These are phyloP conservation scores for Pyrenophora graminea DNA, from an alignment of 2,329 filamentous ascomycete species.

Conservation along the genomic window DNA sequence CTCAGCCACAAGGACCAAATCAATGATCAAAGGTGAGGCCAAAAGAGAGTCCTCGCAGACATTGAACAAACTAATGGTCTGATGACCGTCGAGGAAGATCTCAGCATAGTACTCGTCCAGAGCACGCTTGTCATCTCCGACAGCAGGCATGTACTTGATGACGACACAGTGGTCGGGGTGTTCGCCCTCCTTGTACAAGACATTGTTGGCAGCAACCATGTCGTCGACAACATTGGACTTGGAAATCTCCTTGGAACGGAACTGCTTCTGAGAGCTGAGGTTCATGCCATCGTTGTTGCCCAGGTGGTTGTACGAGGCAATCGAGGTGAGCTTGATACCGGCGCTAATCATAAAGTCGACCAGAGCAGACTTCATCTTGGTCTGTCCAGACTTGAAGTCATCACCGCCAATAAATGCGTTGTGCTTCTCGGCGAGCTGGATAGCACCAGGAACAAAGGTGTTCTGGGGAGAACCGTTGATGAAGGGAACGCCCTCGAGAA, in stretches of 20 bases:
- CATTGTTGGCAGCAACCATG: conserved; percentile 94
- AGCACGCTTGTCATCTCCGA: conserved; percentile 98
- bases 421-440: conserved; percentile 85
- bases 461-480: conserved; percentile 99
- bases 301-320: conserved; percentile 98
- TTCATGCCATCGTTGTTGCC: conserved; percentile 99
- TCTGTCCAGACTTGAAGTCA: conserved; percentile 99
- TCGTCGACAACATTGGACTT: conserved; percentile 99
- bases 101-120: conserved; percentile 99
- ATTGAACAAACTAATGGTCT: conserved; percentile 98
- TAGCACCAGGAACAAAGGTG: conserved; percentile 93
- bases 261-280: conserved; percentile 94
- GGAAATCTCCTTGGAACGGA: conserved; percentile 99
- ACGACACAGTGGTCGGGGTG: conserved; percentile 98
- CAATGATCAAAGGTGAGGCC: conserved; percentile 95
- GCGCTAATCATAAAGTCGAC: conserved; percentile 99
- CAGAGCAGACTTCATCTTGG: conserved; percentile 99
- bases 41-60: conserved; percentile 98
- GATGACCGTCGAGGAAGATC: conserved; percentile 97
- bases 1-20: conserved; percentile 88
- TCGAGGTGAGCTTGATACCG: conserved; percentile 97
- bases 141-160: conserved; percentile 99
- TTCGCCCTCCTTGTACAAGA: conserved; percentile 89
- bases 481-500: conserved; percentile 87
- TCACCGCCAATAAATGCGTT: conserved; percentile 93